Percentiles rank a stretch among this genome's conserved stretches.
phyloP scores from a whole-genome alignment of 2,329 filamentous ascomycete species.

The Geosmithia flava region DNA sequence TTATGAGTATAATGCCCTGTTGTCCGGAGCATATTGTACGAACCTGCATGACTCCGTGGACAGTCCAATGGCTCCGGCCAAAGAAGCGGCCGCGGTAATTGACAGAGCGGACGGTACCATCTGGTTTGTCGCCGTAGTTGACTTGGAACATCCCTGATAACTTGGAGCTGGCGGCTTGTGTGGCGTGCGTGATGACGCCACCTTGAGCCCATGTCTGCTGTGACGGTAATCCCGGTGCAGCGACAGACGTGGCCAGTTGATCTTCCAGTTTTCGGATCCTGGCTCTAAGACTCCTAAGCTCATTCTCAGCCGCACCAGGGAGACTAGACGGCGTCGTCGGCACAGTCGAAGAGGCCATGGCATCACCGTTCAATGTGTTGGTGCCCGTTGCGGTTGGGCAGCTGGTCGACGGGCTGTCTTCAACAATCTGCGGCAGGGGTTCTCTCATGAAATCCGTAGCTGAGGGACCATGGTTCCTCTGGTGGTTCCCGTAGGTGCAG shows the following conservation, averaged over 20 bases:
- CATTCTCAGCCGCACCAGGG: background rate
- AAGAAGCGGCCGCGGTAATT: slow-evolving; percentile 26
- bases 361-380: too few relatives aligned
- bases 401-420: background rate
- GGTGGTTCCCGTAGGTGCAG: slow-evolving; percentile 34
- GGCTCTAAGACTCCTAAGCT: slow-evolving; percentile 2
- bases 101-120: background rate
- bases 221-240: too few relatives aligned
- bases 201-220: slow-evolving; percentile 10
- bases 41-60: background rate
- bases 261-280: slow-evolving; percentile 25
- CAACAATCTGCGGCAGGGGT: background rate
- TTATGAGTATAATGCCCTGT: background rate
- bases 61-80: slow-evolving; percentile 37
- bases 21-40: background rate
- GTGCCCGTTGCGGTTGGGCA: too few relatives aligned
- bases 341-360: slow-evolving; percentile 3
- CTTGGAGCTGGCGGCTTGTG: background rate
- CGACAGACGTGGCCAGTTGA: slow-evolving; percentile 15
- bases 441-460: slow-evolving; percentile 11
- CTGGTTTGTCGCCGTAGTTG: slow-evolving; percentile 3
- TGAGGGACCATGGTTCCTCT: slow-evolving; percentile 7
- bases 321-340: background rate
- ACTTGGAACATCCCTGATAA: slow-evolving; percentile 1
- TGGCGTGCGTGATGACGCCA: slow-evolving; percentile 4